A percentile compares a stretch with the other conserved stretches of the same genome.
phyloP scores from a whole-genome alignment of 2,329 filamentous ascomycete species.

The Torrubiella hemipterigena region DNA sequence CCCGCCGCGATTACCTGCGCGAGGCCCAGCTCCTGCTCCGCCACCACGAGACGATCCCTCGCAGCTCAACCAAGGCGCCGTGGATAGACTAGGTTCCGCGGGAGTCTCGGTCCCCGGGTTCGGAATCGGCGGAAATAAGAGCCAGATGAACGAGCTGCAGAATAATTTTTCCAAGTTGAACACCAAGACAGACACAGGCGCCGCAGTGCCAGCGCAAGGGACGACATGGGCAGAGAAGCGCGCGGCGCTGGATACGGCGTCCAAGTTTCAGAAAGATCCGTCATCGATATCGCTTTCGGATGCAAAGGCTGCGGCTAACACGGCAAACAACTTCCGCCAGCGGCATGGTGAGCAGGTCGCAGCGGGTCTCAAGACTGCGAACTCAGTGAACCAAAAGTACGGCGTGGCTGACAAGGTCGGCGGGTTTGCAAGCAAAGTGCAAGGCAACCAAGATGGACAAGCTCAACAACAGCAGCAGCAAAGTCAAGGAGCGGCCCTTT shows the following conservation, averaged over 20 bases:
- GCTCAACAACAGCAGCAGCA: conserved; percentile 1
- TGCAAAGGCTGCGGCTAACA: conserved; percentile 43
- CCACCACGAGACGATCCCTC: conserved; percentile 13
- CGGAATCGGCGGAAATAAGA: conserved; percentile 46
- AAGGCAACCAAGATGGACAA: conserved; percentile 6
- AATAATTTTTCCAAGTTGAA: conserved; percentile 48
- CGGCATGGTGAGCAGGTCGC: conserved; percentile 57
- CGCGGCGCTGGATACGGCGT: conserved; percentile 48
- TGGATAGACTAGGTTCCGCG: conserved; percentile 55
- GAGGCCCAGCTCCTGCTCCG: conserved; percentile 22
- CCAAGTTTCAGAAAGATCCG: conserved; percentile 46
- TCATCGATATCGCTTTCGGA: conserved; percentile 49
- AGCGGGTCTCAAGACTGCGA: conserved; percentile 44
- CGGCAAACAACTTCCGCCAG: conserved; percentile 57
- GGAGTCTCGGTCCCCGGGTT: conserved; percentile 71
- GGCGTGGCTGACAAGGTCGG: conserved; percentile 31
- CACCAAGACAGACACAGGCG: conserved; percentile 7
- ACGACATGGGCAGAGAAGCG: conserved; percentile 56
- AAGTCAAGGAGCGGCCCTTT: neutral
- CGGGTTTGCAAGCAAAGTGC: conserved; percentile 11
- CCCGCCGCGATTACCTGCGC: conserved; percentile 53
- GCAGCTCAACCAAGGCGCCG: conserved; percentile 42
- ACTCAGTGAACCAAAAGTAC: conserved; percentile 49
- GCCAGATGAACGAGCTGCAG: conserved; percentile 54
- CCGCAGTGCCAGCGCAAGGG: conserved; percentile 27